Evolutionary conservation across 306 rosid species (phyloP), one percentile per base, ranked within the genome.

Genomic region (Rubus parviflorus): DNA sequence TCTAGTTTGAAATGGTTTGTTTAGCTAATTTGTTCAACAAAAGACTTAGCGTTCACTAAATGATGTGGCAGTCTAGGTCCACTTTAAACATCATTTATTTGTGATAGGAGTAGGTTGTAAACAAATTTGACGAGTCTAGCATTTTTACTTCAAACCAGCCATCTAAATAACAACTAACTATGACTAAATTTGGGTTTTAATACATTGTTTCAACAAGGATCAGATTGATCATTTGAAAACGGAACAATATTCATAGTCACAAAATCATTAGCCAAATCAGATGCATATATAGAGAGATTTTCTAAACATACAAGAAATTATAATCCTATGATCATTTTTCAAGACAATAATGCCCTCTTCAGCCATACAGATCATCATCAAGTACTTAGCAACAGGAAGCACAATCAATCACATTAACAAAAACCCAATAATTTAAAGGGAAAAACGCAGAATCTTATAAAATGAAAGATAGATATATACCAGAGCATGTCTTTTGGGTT

Each of bases 401-500:
- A 57, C 4, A 14, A 38, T n/a, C 22, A 52, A 38, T 53, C 66
- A 41, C 46, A 40, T 25, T 15, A 48, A 70, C 15, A 56, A 43
- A n/a, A 58, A 16, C 1, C 11, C 49, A 60, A 11, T 9, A 56
- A 23, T 35, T 15, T 11, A 57, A 16, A 15, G 1, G 67, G 1
- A 10, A 12, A 57, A 14, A 49, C 65, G 12, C n/a, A 37, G 17
- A 73, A 23, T 23, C 42, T 3, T 60, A 30, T 30, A 30, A 30
- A 30, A 30, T 30, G 35, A 30, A 37, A 51, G 70, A 10, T 10
- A 16, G 5, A 38, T 10, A 67, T 67, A 42, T 86, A 91, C 98
- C 98, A 62, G 97, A 89, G 77, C 97, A 94, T 16, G 91, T 92
- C 77, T 89, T 92, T 38, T 83, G 86, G 62, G 83, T 87, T 51